Evolutionary conservation across 148 eudicot species (phyloP).

Genomic region (Salicornia ramosissima): DNA sequence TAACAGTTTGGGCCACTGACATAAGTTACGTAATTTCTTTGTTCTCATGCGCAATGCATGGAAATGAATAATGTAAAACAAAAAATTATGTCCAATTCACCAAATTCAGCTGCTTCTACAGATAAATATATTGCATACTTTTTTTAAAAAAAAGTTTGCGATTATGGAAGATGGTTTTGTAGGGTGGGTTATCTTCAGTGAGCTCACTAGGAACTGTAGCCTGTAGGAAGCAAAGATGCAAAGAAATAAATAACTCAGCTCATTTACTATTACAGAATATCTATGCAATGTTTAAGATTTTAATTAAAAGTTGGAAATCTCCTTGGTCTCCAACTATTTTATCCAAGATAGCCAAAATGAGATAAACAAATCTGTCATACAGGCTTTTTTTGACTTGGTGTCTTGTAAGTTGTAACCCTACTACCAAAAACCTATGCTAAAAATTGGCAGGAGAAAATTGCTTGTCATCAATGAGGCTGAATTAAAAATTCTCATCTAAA

Average conservation of each 20-base stretch:
- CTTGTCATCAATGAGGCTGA: constrained; percentile 16
- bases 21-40: too few species aligned
- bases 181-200: too few species aligned
- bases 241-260: constrained; percentile 6
- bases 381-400: constrained; percentile 23
- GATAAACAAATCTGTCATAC: constrained; percentile 9
- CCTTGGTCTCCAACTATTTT: constrained; percentile 9
- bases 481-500: constrained; percentile 13
- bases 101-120: too few species aligned
- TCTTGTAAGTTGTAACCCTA: constrained; percentile 17
- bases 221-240: background rate
- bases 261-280: constrained; percentile 10
- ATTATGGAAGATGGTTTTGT: too few species aligned
- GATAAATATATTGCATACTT: too few species aligned
- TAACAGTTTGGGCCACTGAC: too few species aligned
- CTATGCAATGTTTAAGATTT: constrained; percentile 9
- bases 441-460: constrained; percentile 14
- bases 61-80: too few species aligned
- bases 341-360: constrained; percentile 19
- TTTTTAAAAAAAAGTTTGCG: too few species aligned
- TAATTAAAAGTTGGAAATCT: constrained; percentile 7
- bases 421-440: constrained; percentile 28
- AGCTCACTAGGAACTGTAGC: too few species aligned
- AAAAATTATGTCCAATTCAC: too few species aligned
- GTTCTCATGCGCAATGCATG: too few species aligned